Percentiles rank a stretch among this genome's conserved stretches.
Evolutionary conservation across 2,329 filamentous ascomycete species (phyloP).

Genomic region (Paecilomyces formosus): DNA sequence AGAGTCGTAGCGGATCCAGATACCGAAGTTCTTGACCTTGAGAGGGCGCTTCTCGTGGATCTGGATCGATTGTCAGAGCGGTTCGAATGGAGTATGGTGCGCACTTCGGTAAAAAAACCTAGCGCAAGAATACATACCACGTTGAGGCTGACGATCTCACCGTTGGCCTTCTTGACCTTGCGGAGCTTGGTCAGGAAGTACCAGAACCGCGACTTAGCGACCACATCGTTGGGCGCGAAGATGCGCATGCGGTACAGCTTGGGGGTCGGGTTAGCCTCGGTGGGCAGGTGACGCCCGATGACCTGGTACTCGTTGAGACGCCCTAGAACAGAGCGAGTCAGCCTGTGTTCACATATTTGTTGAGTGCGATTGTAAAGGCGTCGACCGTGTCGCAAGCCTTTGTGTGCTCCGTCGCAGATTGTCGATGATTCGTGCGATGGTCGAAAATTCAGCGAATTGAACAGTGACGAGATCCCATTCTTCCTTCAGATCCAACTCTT

Average conservation of each 20-base stretch:
- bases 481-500: background rate
- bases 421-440: conserved; percentile 12
- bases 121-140: conserved; percentile 55
- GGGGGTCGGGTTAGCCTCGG: conserved; percentile 91
- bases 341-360: conserved; percentile 13
- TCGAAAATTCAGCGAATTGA: conserved; percentile 4
- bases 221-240: conserved; percentile 94
- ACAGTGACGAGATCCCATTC: background rate
- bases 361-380: conserved; percentile 2
- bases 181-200: conserved; percentile 99
- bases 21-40: conserved; percentile 99
- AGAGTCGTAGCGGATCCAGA: conserved; percentile 99
- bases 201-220: conserved; percentile 99
- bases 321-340: conserved; percentile 54
- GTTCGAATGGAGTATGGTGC: conserved; percentile 1
- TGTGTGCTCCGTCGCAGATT: background rate
- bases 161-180: conserved; percentile 99
- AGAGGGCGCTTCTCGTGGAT: conserved; percentile 98
- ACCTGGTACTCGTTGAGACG: conserved; percentile 99
- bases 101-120: conserved; percentile 5
- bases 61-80: conserved; percentile 39
- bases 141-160: conserved; percentile 97
- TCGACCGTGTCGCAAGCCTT: conserved; percentile 1
- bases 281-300: conserved; percentile 98
- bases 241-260: conserved; percentile 99